Percentiles rank a stretch among this genome's conserved stretches.
These are phyloP conservation scores for Sarocladium strictum DNA, from an alignment of 2,329 filamentous ascomycete genomes.

Conservation along the genomic window DNA sequence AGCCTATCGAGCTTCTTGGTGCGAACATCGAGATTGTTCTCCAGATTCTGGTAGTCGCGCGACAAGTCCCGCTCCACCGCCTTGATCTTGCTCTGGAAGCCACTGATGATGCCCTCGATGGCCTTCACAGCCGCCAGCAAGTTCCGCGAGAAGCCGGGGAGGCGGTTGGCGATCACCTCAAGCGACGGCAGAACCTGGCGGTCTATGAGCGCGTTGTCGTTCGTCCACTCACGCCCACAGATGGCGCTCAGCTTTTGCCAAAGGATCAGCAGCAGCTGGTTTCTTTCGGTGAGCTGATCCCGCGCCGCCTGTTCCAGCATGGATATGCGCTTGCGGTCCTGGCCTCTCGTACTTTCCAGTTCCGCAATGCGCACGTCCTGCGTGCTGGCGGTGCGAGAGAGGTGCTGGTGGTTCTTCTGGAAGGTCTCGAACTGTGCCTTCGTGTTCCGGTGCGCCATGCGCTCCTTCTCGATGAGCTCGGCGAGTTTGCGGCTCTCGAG, in stretches of 20 bases:
- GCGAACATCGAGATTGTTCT: slow-evolving; percentile 71
- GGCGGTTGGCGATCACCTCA: slow-evolving; percentile 78
- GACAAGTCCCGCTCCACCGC: slow-evolving; percentile 83
- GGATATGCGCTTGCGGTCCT: slow-evolving; percentile 71
- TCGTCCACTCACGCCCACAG: slow-evolving; percentile 87
- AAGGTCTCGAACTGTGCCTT: slow-evolving; percentile 83
- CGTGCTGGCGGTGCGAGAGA: slow-evolving; percentile 76
- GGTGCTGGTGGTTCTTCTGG: slow-evolving; percentile 80
- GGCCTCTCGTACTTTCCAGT: slow-evolving; percentile 70
- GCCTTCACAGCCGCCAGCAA: slow-evolving; percentile 80
- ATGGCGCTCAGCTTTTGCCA: slow-evolving; percentile 85
- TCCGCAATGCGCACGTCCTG: slow-evolving; percentile 82
- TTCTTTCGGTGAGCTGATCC: slow-evolving; percentile 84
- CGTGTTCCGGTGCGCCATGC: slow-evolving; percentile 76
- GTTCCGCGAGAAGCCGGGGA: slow-evolving; percentile 87
- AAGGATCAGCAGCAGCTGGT: slow-evolving; percentile 77
- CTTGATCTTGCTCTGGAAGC: slow-evolving; percentile 75
- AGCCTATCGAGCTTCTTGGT: slow-evolving; percentile 83
- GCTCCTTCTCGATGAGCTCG: slow-evolving; percentile 88
- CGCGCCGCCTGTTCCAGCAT: slow-evolving; percentile 73
- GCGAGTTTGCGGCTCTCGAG: slow-evolving; percentile 79
- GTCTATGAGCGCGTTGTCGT: slow-evolving; percentile 83
- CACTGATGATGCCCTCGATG: slow-evolving; percentile 71
- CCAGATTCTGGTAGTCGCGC: slow-evolving; percentile 83
- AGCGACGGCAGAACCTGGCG: slow-evolving; percentile 76